phyloP scores from a whole-genome alignment of 2,329 filamentous ascomycete genomes.

The Fragosphaeria purpurea region DNA sequence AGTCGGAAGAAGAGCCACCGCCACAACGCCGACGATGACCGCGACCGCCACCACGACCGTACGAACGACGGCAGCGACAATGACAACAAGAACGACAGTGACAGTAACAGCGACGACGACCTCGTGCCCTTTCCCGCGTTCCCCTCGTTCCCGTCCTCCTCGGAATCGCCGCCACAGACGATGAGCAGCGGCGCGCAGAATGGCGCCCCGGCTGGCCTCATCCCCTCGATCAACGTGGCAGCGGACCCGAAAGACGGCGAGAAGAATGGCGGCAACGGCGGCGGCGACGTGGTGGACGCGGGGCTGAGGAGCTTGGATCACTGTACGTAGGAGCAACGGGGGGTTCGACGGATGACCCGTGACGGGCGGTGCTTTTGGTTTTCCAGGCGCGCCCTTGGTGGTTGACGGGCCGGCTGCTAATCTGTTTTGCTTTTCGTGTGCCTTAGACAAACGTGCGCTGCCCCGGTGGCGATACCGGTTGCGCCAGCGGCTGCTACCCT shows the following conservation, averaged over 20 bases:
- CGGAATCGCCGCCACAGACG: background rate
- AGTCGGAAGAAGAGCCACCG: too few relatives aligned
- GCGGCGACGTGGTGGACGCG: constrained; percentile 46
- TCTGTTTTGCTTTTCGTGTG: too few relatives aligned
- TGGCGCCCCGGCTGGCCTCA: constrained; percentile 18
- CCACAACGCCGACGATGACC: too few relatives aligned
- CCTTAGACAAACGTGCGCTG: constrained; percentile 67
- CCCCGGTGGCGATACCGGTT: constrained; percentile 81
- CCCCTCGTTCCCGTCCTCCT: background rate
- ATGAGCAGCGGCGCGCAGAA: background rate
- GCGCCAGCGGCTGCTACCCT: constrained; percentile 70
- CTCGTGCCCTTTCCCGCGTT: background rate
- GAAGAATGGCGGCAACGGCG: constrained; percentile 5
- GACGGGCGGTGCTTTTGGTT: too few relatives aligned
- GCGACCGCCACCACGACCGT: background rate
- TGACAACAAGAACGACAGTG: too few relatives aligned
- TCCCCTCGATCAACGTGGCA: constrained; percentile 27
- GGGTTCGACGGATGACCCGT: background rate
- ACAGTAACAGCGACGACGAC: too few relatives aligned
- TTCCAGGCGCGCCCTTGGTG: background rate
- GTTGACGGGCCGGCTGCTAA: background rate
- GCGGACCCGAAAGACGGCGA: constrained; percentile 16
- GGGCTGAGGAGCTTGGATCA: constrained; percentile 73
- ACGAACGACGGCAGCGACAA: too few relatives aligned
- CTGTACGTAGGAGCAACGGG: constrained; percentile 38